A percentile compares a stretch with the other conserved stretches of the same genome.
These are phyloP conservation scores for Teratosphaeria epicoccoides DNA, from an alignment of 2,329 filamentous ascomycete species.

Conservation along the genomic window DNA sequence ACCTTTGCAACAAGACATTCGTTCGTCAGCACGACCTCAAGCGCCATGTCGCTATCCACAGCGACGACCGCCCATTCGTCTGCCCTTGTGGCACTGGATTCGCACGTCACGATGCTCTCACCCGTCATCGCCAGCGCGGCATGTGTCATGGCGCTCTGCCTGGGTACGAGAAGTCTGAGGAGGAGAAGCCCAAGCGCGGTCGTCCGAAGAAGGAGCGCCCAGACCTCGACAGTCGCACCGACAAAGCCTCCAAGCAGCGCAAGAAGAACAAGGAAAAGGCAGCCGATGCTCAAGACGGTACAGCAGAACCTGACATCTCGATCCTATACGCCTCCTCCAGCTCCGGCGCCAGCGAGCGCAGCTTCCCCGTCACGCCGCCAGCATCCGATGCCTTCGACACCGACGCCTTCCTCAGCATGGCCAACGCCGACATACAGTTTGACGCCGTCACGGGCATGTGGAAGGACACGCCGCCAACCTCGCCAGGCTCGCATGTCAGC, in stretches of 20 bases:
- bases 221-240: slow-evolving; percentile 46
- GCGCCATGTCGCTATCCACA: slow-evolving; percentile 94
- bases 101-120: slow-evolving; percentile 87
- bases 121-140: slow-evolving; percentile 83
- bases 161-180: slow-evolving; percentile 44
- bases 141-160: slow-evolving; percentile 96
- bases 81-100: slow-evolving; percentile 93
- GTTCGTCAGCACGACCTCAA: slow-evolving; percentile 96
- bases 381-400: slow-evolving; percentile 18
- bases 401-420: slow-evolving; percentile 21
- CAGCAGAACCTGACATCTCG: slow-evolving; percentile 3
- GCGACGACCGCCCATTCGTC: slow-evolving; percentile 86
- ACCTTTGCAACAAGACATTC: slow-evolving; percentile 88
- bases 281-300: slow-evolving; percentile 10
- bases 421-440: slow-evolving; percentile 13
- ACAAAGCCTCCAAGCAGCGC: slow-evolving; percentile 47
- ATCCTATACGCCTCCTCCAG: slow-evolving; percentile 14
- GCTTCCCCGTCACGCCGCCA: slow-evolving; percentile 24
- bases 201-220: slow-evolving; percentile 53
- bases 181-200: slow-evolving; percentile 58
- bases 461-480: slow-evolving; percentile 24
- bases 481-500: slow-evolving; percentile 13
- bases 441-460: slow-evolving; percentile 14
- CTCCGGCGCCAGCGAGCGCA: slow-evolving; percentile 21
- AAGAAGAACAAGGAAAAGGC: slow-evolving; percentile 21